Conservation (phyloP, 176 grass and related monocot species). For the Thalia dealbata region DNA sequence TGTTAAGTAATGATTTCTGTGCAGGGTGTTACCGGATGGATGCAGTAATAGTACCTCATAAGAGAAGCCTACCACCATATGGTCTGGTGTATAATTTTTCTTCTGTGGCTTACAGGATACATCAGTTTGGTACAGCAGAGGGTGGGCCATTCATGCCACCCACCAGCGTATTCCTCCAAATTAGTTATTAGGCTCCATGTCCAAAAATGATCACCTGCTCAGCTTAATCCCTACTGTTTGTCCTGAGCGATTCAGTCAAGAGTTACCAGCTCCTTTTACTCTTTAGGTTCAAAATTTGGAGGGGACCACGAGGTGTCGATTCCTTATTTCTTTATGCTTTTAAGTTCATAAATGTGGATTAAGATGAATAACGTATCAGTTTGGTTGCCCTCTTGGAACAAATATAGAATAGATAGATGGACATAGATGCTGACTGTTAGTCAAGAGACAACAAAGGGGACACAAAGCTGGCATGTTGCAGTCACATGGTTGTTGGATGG, state of each 20-base stretch:
- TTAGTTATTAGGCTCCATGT: too few relatives aligned
- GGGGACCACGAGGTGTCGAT: not conserved
- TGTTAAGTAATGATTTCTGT: not conserved
- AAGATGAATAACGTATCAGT: not conserved
- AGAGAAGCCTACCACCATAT: not conserved
- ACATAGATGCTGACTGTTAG: not conserved
- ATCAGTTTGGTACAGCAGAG: not conserved
- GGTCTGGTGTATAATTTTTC: not conserved
- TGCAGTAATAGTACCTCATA: not conserved
- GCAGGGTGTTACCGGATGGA: not conserved
- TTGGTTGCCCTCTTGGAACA: not conserved
- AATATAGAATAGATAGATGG: too few relatives aligned
- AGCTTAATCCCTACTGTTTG: not conserved
- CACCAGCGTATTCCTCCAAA: too few relatives aligned
- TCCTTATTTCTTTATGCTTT: not conserved
- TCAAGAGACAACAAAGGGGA: not conserved
- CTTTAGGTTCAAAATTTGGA: too few relatives aligned
- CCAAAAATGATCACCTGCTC: too few relatives aligned
- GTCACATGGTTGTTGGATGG: not conserved
- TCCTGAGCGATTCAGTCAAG: not conserved
- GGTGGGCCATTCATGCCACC: too few relatives aligned
- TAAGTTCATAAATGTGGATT: not conserved
- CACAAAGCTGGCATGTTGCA: not conserved
- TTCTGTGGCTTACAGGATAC: not conserved
- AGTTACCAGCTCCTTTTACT: not conserved